Conservation (phyloP, 2,329 filamentous ascomycete genomes). For the Fusarium sp. region DNA sequence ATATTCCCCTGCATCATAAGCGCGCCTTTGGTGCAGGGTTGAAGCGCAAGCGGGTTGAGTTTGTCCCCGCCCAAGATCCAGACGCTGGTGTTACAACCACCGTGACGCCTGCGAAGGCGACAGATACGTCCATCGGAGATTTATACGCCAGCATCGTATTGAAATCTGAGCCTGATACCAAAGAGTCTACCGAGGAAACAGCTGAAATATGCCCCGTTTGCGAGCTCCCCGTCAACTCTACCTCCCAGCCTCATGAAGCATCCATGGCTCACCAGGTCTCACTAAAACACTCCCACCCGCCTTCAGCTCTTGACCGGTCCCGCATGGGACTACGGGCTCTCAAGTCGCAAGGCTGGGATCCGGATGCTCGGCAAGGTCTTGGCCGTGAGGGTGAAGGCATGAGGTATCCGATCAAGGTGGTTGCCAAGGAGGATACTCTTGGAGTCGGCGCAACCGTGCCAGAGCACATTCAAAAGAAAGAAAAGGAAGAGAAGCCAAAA, state of each 20-base stretch:
- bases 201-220: conserved; percentile 49
- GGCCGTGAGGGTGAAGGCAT: conserved; percentile 76
- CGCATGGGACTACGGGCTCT: conserved; percentile 74
- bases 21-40: conserved; percentile 65
- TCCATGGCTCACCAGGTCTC: conserved; percentile 76
- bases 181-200: conserved; percentile 30
- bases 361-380: conserved; percentile 74
- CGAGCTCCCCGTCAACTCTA: conserved; percentile 47
- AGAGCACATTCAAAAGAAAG: conserved; percentile 51
- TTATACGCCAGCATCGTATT: conserved; percentile 73
- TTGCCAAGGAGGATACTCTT: conserved; percentile 74
- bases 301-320: conserved; percentile 72
- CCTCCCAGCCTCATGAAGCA: conserved; percentile 59
- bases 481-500: conserved; percentile 55
- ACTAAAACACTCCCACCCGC: conserved; percentile 72
- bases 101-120: conserved; percentile 31
- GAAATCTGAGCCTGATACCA: conserved; percentile 39
- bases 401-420: conserved; percentile 75
- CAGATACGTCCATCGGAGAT: conserved; percentile 53
- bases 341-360: conserved; percentile 74
- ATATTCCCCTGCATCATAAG: conserved; percentile 61
- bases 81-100: conserved; percentile 40
- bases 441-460: conserved; percentile 69
- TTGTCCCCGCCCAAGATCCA: conserved; percentile 62
- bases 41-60: conserved; percentile 61